These are phyloP conservation scores for Rosa chinensis DNA, from an alignment of 306 rosid species.

Conservation along the genomic window DNA sequence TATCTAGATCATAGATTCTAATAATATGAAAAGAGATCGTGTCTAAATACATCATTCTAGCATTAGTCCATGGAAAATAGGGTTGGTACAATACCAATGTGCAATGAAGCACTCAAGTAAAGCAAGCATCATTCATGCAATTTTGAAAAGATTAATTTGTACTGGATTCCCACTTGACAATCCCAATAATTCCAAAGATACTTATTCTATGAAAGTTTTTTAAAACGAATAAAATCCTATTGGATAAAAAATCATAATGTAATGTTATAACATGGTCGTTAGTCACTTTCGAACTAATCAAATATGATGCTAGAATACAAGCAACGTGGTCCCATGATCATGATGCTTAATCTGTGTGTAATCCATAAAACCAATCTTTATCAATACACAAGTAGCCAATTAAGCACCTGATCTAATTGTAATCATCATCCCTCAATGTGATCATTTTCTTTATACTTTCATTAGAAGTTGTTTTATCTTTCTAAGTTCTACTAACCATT, in stretches of 20 bases:
- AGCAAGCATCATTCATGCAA: constrained; percentile 30
- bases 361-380: constrained; percentile 39
- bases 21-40: neutral
- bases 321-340: constrained; percentile 38
- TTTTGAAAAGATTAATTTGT: constrained; percentile 31
- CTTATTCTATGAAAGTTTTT: neutral
- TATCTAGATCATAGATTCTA: no score
- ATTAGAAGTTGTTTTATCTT: constrained; percentile 9
- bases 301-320: constrained; percentile 18
- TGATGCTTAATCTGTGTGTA: constrained; percentile 26
- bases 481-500: constrained; percentile 10
- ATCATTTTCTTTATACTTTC: constrained; percentile 12
- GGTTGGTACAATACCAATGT: constrained; percentile 40
- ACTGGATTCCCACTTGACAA: constrained; percentile 43
- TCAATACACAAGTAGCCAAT: constrained; percentile 23
- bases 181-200: constrained; percentile 40
- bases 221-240: constrained; percentile 1
- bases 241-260: neutral
- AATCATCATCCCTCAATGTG: neutral
- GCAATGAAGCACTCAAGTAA: constrained; percentile 52
- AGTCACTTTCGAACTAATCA: constrained; percentile 46
- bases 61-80: neutral
- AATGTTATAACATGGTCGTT: constrained; percentile 30
- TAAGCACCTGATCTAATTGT: constrained; percentile 29
- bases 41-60: neutral